Evolutionary conservation across 1,284 basidiomycete species (phyloP), one percentile per base, ranked within the genome.

Genomic region (Gomphus bonarii): DNA sequence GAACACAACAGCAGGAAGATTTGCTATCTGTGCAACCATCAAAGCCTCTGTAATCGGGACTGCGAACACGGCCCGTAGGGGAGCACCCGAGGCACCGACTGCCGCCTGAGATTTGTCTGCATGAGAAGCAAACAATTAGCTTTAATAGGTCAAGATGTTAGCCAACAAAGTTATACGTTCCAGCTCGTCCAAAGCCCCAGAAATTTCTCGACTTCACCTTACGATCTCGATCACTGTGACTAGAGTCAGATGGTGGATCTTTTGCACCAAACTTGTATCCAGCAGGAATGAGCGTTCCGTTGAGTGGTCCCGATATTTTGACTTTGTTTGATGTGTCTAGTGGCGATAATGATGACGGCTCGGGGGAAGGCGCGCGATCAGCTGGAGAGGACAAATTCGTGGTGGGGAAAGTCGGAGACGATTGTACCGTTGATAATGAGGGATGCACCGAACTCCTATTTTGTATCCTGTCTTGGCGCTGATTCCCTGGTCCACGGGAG

Each of bases 1-100:
- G 75, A 95, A 98, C 33, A 97, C 88, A 60, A 99, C 90, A 3
- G 94, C 91, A 1, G 95, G 97, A 18, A 99, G 76, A 63, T 88
- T 87, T 54, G 88, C 90, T 58, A 97, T 89, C 67, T 91, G 82
- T 5, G 91, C 88, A 35, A 97, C 82, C 3, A 90, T 86, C 31
- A 99, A 80, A 1, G 94, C 88, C 60, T 97, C 93, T 58, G 88
- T 80, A 28, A 99, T 72, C 3, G 90, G 77, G 5, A 97, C 86
- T 28, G 90, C 94, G 69, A 99, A 98, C 12, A 99, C 92, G 0
- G 88, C 84, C 60, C 88, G 78, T 52, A 84, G 76, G 22, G 76
- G 65, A 61, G 76, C 76, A 3, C 22, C 74, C 66, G 25, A 4
- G 16, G 30, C 43, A 20, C 10, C 20, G 40, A 25, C 25, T 31